Conservation (phyloP, 371 early-diverging fungal genomes). For the Fennellomyces sp. region DNA sequence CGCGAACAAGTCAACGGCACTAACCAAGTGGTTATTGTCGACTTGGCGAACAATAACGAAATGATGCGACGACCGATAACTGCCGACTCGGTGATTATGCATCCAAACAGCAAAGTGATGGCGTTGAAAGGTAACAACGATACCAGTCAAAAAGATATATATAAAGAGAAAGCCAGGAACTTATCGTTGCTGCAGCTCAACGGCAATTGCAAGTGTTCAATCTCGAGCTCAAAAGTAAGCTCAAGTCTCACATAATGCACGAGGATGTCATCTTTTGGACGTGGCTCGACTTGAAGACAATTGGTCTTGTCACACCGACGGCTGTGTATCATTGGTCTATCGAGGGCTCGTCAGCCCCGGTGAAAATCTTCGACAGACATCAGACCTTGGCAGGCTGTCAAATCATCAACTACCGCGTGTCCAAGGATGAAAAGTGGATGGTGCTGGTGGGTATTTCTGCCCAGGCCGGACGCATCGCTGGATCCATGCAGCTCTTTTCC, state of each 20-base stretch:
- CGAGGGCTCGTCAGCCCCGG: slow-evolving; percentile 86
- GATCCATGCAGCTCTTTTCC: slow-evolving; percentile 95
- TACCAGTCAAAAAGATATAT: neutral
- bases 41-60: slow-evolving; percentile 83
- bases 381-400: slow-evolving; percentile 81
- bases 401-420: slow-evolving; percentile 94
- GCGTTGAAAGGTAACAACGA: slow-evolving; percentile 89
- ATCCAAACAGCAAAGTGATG: slow-evolving; percentile 90
- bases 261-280: slow-evolving; percentile 98
- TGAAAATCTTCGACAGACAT: slow-evolving; percentile 94
- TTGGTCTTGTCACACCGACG: slow-evolving; percentile 90
- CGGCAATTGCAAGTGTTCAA: slow-evolving; percentile 96
- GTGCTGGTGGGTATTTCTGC: slow-evolving; percentile 93
- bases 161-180: too few species aligned
- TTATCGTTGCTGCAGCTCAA: too few species aligned
- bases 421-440: slow-evolving; percentile 92
- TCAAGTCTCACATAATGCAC: slow-evolving; percentile 89
- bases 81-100: slow-evolving; percentile 98
- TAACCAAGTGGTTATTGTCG: slow-evolving; percentile 93
- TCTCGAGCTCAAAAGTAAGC: slow-evolving; percentile 91
- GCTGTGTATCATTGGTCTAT: slow-evolving; percentile 97
- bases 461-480: slow-evolving; percentile 88
- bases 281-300: slow-evolving; percentile 87
- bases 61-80: slow-evolving; percentile 91
- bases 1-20: slow-evolving; percentile 88